Percentiles rank a stretch among this genome's conserved stretches.
These are phyloP conservation scores for Neoascochyta sp. DNA, from an alignment of 2,329 filamentous ascomycete species.

Conservation along the genomic window DNA sequence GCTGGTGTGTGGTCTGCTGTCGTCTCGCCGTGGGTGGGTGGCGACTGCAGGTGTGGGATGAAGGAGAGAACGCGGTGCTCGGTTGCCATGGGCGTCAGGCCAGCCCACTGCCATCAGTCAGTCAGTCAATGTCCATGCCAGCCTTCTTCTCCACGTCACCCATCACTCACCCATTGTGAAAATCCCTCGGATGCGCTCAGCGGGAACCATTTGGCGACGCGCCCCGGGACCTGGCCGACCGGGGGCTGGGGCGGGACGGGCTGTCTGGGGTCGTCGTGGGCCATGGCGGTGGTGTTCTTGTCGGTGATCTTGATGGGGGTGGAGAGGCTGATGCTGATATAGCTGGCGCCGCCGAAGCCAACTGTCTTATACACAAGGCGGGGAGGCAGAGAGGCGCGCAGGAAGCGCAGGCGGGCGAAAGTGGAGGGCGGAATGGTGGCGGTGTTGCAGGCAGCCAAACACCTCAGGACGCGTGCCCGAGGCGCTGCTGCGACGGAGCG, in stretches of 20 bases:
- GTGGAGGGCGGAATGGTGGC: slow-evolving; percentile 35
- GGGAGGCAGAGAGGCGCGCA: no score
- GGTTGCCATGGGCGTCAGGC: slow-evolving; percentile 73
- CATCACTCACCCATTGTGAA: slow-evolving; percentile 75
- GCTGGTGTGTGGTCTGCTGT: slow-evolving; percentile 40
- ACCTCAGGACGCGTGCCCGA: slow-evolving; percentile 14
- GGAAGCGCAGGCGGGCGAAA: slow-evolving; percentile 33
- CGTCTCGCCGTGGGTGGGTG: slow-evolving; percentile 64
- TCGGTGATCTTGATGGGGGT: slow-evolving; percentile 28
- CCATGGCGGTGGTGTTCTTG: slow-evolving; percentile 29
- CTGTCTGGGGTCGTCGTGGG: slow-evolving; percentile 41
- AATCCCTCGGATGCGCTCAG: slow-evolving; percentile 88
- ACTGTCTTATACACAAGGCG: slow-evolving; percentile 28
- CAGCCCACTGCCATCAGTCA: slow-evolving; percentile 58
- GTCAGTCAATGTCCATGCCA: slow-evolving; percentile 1
- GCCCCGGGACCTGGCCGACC: slow-evolving; percentile 31
- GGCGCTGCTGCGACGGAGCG: slow-evolving; percentile 20
- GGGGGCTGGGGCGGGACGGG: slow-evolving; percentile 49
- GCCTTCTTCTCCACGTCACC: not conserved
- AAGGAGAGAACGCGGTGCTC: slow-evolving; percentile 85
- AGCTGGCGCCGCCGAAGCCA: slow-evolving; percentile 31
- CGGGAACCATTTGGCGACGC: slow-evolving; percentile 62
- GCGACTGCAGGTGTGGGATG: slow-evolving; percentile 75
- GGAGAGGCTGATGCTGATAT: slow-evolving; percentile 26
- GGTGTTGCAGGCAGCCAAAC: slow-evolving; percentile 13